Evolutionary conservation across 2,329 filamentous ascomycete genomes (phyloP), one percentile per base, ranked within the genome.

Genomic region (Sporothrix phasma): DNA sequence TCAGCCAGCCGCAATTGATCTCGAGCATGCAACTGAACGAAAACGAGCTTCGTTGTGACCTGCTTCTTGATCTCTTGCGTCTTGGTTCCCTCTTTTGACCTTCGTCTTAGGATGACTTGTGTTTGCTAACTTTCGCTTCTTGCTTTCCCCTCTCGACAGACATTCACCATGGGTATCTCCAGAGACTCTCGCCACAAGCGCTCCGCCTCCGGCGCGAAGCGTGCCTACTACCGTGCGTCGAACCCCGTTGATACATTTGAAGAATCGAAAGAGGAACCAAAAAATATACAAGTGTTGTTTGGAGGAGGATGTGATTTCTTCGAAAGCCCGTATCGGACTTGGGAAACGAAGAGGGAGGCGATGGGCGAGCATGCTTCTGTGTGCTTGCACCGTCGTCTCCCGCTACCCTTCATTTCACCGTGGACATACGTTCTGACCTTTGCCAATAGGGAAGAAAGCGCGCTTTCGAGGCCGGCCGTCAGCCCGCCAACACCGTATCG

Each of bases 181-280:
- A 90, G 94, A 85, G 93, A 97, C 84, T 96, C 92, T 80, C 92
- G 94, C 85, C 94, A 99, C 88, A 99, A 99, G 90, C 92, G 94
- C 84, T 92, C 92, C 82, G 92, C 93, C 81, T 90, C 95, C 80
- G 95, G 94, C 86, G 94, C 95, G 77, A 99, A 99, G 89, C 88
- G 89, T 80, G 85, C 89, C 82, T 89, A 88, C 83, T 94, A 93
- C 87, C 87, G 90, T 88, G 83, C 83, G 85, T 88, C 69, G 62
- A 77, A 75, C 77, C 51, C 62, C 49, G 31, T 43, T 60, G 51
- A 56, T 53, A 43, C 15, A 43, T 19, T 31, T 47, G 19, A 22
- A 51, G n/a, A 46, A 58, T 19, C 54, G 31, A 47, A 17, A 26
- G 56, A 45, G 29, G 39, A 53, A 19, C n/a, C n/a, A 26, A 62